Base-by-base conservation (phyloP, 495 filamentous ascomycete species). In the Podospora pseudopauciseta region DNA sequence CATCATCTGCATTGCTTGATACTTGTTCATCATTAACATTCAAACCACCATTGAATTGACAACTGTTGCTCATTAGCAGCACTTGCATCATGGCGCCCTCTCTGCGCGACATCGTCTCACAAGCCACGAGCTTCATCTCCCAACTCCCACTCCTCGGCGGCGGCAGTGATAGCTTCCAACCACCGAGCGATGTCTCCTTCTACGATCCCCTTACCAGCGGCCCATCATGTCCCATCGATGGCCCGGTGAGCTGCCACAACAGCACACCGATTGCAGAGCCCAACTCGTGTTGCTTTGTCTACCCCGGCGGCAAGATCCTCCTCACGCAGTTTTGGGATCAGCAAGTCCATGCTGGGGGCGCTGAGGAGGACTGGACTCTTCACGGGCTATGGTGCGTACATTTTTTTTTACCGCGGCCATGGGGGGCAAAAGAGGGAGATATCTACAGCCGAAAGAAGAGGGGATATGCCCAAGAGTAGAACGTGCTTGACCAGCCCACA, bases 241-340 rank as follows among this genome's bases (percentile, higher is more conserved):
- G 79, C 19, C 83, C 82, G 4, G 63, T 80, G n/a, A 85, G 82
- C 71, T 85, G 83, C 67, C 76, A 82, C 65, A 83, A 82, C 67
- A 80, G 66, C 65, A 81, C 79, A 0, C 71, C 75, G 2, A 64
- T 70, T 13, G 75, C 73, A 1, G 76, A 78, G 23, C 23, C 23
- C n/a, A 83, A 91, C 67, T 84, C 85, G 28, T 96, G 93, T 81
- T 97, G 93, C 80, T 93, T 93, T 78, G 91, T 94, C 72, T 78
- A 89, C 62, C 91, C 91, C 0, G 91, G 92, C 19, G 93, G 93
- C 1, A 87, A 90, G 65, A 78, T 96, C 63, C 82, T 96, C 62
- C 85, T 89, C 74, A 93, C 93, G 2, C 92, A 96, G 73, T 95
- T 97, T 80, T 97, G 92, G 92, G 92, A 97, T 73, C 83, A 85